Conservation (phyloP, 2,329 filamentous ascomycete genomes). For the Verticillium longisporum region DNA sequence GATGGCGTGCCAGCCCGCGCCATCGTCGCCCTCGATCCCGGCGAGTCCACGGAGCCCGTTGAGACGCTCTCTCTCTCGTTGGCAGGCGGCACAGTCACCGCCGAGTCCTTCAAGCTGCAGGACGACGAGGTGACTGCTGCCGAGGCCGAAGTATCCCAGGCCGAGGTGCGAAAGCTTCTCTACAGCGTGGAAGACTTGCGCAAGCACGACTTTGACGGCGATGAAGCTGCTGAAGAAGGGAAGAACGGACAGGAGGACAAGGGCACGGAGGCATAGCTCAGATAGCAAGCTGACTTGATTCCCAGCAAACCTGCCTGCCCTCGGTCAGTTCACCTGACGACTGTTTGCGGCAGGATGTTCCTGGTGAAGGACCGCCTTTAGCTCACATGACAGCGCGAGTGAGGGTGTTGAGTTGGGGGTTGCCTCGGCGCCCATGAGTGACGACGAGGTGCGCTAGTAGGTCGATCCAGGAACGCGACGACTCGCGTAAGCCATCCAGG, state of each 20-base stretch:
- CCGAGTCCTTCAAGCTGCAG: conserved; percentile 1
- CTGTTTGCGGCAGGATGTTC: background rate
- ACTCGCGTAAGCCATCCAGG: background rate
- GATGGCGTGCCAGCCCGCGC: conserved; percentile 3
- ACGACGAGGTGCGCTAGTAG: background rate
- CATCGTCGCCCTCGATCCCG: conserved; percentile 29
- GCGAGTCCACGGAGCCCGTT: conserved; percentile 11
- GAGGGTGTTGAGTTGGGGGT: background rate
- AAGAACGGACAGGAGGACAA: conserved; percentile 6
- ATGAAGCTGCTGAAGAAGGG: conserved; percentile 15
- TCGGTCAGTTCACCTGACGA: no score
- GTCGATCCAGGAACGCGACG: background rate
- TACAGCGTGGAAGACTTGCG: conserved; percentile 41
- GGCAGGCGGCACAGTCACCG: background rate
- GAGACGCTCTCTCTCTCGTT: conserved; percentile 4
- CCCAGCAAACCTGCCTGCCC: background rate
- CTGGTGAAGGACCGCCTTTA: background rate
- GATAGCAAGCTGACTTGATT: background rate
- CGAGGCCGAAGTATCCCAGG: conserved; percentile 25
- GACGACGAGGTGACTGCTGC: conserved; percentile 5
- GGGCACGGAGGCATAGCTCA: background rate
- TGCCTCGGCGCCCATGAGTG: background rate
- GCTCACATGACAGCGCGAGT: background rate
- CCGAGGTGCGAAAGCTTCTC: conserved; percentile 33
- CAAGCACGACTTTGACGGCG: conserved; percentile 27